These are phyloP conservation scores for Phytophthora pini DNA, from an alignment of 352 stramenopile species.

Conservation along the genomic window DNA sequence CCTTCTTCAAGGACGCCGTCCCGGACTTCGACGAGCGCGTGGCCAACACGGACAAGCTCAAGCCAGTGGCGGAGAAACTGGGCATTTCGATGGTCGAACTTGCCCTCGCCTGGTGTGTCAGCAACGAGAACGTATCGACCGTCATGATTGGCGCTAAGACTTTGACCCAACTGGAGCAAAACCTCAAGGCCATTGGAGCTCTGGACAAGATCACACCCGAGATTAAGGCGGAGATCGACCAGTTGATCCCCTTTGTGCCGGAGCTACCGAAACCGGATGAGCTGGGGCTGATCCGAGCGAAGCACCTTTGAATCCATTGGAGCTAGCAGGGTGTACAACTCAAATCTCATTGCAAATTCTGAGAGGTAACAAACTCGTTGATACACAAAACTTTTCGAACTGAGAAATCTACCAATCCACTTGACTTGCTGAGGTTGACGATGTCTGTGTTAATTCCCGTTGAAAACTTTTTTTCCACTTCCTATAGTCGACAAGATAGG, in stretches of 20 bases:
- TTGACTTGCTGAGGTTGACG: no score
- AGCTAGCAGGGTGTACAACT: no score
- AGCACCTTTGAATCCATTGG: neutral
- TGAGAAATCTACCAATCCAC: no score
- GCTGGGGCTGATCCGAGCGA: neutral
- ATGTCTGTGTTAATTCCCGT: no score
- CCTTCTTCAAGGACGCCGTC: slow-evolving; percentile 34
- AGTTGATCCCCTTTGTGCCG: slow-evolving; percentile 29
- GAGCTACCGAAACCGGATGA: neutral
- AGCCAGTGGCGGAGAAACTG: slow-evolving; percentile 49
- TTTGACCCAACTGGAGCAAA: slow-evolving; percentile 58
- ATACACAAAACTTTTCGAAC: no score
- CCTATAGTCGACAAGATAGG: neutral
- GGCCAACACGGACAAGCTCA: slow-evolving; percentile 38
- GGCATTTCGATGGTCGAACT: slow-evolving; percentile 49
- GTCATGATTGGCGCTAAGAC: slow-evolving; percentile 67
- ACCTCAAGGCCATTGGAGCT: slow-evolving; percentile 51
- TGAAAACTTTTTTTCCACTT: neutral
- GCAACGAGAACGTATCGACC: slow-evolving; percentile 61
- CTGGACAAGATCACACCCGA: slow-evolving; percentile 55
- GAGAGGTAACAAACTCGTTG: no score
- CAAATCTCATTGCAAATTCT: no score
- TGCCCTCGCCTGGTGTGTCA: slow-evolving; percentile 62
- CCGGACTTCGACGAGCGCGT: slow-evolving; percentile 20
- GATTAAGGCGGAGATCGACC: slow-evolving; percentile 56